Conservation (phyloP, 257 asterid genomes). For the Solanum chiquidenum region DNA sequence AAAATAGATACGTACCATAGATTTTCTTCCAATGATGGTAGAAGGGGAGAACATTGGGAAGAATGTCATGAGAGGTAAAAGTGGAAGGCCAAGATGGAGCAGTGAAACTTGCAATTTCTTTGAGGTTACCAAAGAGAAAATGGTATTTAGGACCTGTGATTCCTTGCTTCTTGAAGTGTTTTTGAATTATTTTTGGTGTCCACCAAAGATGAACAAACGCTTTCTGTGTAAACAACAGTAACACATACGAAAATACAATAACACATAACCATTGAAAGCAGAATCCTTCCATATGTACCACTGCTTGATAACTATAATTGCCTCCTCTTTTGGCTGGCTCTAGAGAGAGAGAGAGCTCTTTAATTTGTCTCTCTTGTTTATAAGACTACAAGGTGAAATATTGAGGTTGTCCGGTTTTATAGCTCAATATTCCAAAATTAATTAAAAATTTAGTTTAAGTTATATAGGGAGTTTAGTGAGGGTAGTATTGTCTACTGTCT, state of each 20-base stretch:
- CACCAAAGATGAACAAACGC: constrained; percentile 56
- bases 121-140: constrained; percentile 72
- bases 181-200: constrained; percentile 58
- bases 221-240: constrained; percentile 21
- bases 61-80: constrained; percentile 62
- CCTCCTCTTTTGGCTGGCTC: neutral
- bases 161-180: constrained; percentile 66
- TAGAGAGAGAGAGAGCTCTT: neutral
- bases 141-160: constrained; percentile 72
- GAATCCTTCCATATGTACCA: constrained; percentile 15
- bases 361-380: neutral
- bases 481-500: neutral
- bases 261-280: constrained; percentile 27
- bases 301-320: neutral
- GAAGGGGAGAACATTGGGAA: constrained; percentile 84
- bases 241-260: constrained; percentile 34
- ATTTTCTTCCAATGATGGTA: constrained; percentile 91
- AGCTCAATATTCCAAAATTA: neutral
- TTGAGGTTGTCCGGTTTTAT: neutral
- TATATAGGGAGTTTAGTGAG: neutral
- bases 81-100: constrained; percentile 48
- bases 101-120: constrained; percentile 57
- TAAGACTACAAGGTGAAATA: neutral
- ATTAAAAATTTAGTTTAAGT: neutral
- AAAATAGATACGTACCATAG: constrained; percentile 37